These are phyloP conservation scores for Protomyces arabidopsidicola DNA, from an alignment of 1,139 yeast genomes.

Conservation along the genomic window DNA sequence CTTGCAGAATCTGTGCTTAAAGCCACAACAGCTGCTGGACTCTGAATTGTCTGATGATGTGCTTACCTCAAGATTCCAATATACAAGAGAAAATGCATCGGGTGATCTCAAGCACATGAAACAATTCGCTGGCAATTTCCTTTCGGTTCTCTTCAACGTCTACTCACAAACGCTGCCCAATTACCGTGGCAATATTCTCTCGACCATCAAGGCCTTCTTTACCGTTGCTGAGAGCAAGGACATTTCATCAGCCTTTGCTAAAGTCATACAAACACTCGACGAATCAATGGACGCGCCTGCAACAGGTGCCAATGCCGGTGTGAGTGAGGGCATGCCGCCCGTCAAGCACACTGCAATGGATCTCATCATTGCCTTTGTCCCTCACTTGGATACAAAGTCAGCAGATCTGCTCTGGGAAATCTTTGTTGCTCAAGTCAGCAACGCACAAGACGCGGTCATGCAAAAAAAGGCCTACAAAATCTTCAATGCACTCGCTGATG, in stretches of 20 bases:
- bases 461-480: conserved; percentile 91
- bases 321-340: conserved; percentile 47
- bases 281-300: conserved; percentile 63
- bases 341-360: conserved; percentile 86
- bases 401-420: conserved; percentile 73
- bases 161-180: conserved; percentile 82
- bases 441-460: conserved; percentile 55
- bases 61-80: conserved; percentile 54
- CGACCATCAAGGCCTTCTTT: conserved; percentile 76
- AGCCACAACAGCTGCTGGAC: conserved; percentile 54
- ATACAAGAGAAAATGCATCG: conserved; percentile 55
- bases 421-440: conserved; percentile 62
- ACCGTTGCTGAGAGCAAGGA: conserved; percentile 65
- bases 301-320: conserved; percentile 38
- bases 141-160: conserved; percentile 85
- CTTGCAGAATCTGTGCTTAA: conserved; percentile 70
- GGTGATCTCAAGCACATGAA: conserved; percentile 60
- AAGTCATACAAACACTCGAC: conserved; percentile 73
- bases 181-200: conserved; percentile 75
- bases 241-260: conserved; percentile 70
- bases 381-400: conserved; percentile 66
- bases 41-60: conserved; percentile 49
- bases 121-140: conserved; percentile 58
- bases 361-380: conserved; percentile 77
- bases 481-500: conserved; percentile 58